phyloP scores from a whole-genome alignment of 1,284 basidiomycete genomes.

The Athelia sp. region DNA sequence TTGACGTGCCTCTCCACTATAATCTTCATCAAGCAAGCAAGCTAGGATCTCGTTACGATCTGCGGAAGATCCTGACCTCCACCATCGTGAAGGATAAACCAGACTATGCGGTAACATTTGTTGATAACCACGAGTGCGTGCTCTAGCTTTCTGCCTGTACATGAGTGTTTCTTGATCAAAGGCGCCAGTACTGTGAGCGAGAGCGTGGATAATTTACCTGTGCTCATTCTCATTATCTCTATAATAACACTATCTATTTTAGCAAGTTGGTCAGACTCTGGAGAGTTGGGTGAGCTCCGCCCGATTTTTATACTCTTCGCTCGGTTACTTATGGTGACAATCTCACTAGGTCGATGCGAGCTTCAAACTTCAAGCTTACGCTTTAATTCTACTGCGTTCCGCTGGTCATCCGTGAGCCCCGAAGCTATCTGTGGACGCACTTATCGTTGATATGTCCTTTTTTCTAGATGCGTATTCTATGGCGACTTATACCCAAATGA shows the following conservation, averaged over 20 bases:
- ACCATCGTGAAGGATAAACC: conserved; percentile 57
- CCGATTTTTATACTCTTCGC: neutral
- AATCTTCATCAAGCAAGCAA: conserved; percentile 67
- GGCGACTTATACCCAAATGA: conserved; percentile 80
- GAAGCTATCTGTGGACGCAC: neutral
- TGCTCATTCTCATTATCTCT: conserved; percentile 2
- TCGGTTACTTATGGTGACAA: neutral
- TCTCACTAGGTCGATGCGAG: conserved; percentile 50
- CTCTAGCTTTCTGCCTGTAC: conserved; percentile 1
- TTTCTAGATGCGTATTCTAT: conserved; percentile 82
- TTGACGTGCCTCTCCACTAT: conserved; percentile 74
- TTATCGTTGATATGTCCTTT: too few relatives aligned
- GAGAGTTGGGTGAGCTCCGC: conserved; percentile 71
- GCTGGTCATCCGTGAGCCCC: conserved; percentile 81
- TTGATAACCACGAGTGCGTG: conserved; percentile 78
- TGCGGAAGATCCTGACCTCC: conserved; percentile 55
- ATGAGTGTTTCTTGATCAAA: neutral
- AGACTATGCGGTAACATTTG: conserved; percentile 74
- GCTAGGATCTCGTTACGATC: conserved; percentile 54
- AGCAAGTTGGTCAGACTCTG: conserved; percentile 70
- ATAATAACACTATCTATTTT: too few relatives aligned
- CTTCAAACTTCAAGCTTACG: conserved; percentile 81
- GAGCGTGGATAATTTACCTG: neutral
- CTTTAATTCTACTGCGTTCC: conserved; percentile 78
- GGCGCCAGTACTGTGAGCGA: conserved; percentile 45